Evolutionary conservation across 2,329 filamentous ascomycete species (phyloP).

Genomic region (Fusarium hainanense): DNA sequence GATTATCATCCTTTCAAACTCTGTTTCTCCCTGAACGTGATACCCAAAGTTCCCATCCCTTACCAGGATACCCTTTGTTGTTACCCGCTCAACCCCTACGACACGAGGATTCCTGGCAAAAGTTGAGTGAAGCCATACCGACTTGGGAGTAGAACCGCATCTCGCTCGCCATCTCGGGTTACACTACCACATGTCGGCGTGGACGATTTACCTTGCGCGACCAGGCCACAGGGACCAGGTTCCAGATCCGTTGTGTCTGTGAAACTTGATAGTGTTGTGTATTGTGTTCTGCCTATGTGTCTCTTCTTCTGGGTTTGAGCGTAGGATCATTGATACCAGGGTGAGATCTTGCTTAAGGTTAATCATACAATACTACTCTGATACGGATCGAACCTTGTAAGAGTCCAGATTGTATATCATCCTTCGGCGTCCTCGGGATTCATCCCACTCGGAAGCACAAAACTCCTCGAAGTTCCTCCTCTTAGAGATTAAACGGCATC

Average conservation of each 20-base stretch:
- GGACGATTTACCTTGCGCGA: neutral
- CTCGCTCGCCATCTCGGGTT: neutral
- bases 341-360: too few relatives aligned
- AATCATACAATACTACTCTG: neutral
- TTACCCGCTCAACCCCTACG: neutral
- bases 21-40: neutral
- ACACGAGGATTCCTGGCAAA: neutral
- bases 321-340: neutral
- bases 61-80: conserved; percentile 6
- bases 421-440: too few relatives aligned
- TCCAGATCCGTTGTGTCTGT: neutral
- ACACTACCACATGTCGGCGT: conserved; percentile 3
- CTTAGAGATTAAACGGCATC: neutral
- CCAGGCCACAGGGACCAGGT: neutral
- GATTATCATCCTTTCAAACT: conserved; percentile 2
- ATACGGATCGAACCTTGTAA: neutral
- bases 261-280: neutral
- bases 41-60: neutral
- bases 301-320: neutral
- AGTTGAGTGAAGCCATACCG: neutral
- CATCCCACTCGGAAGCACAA: neutral
- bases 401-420: neutral
- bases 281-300: neutral
- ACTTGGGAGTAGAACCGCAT: neutral
- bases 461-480: neutral